Base-by-base conservation (phyloP, 2,329 filamentous ascomycete species). In the Aspergillus sp. region DNA sequence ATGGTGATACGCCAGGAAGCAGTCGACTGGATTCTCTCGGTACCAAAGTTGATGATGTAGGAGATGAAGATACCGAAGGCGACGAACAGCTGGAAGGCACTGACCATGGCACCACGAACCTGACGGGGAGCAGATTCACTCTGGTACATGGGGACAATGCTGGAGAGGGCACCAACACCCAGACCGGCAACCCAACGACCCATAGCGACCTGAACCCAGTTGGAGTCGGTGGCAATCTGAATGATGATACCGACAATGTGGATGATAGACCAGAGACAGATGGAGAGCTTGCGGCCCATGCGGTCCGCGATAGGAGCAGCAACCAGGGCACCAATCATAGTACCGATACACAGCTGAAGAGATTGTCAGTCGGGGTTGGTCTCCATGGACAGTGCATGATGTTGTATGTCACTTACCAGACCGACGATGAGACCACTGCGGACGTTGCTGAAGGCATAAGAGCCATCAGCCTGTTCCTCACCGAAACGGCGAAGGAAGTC, bases 41-140 rank as follows among this genome's bases (percentile, higher is more conserved):
- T 81, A 28, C 80, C 80, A 59, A 72, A 82, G 72, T 82, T 82
- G 74, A 82, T 76, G 57, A 79, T 74, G 66, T 81, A 78, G 57
- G 80, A 79, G 63, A 80, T 75, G 62, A 82, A 78, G 64, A 82
- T 82, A 59, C 80, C 80, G 30, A 81, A 73, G n/a, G 80, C 79
- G 59, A 81, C 80, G 65, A 82, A 81, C 55, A 82, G 72, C 67
- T 82, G 80, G 71, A 82, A 82, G 57, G 77, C 75, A 59, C 78
- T 79, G 63, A 82, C 75, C 69, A 82, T 79, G 49, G 79, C 79
- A 67, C 80, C 80, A 62, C 80, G 78, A 38, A 82, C 77, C 65
- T 81, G 78, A 15, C 75, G 72, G 19, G 80, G 80, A 49, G 77
- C 74, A 45, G 75, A 80, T 69, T 82, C 80, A 59, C 75, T 76